Base-by-base conservation (phyloP, 1,284 basidiomycete genomes). In the Veloporphyrellus conicus region DNA sequence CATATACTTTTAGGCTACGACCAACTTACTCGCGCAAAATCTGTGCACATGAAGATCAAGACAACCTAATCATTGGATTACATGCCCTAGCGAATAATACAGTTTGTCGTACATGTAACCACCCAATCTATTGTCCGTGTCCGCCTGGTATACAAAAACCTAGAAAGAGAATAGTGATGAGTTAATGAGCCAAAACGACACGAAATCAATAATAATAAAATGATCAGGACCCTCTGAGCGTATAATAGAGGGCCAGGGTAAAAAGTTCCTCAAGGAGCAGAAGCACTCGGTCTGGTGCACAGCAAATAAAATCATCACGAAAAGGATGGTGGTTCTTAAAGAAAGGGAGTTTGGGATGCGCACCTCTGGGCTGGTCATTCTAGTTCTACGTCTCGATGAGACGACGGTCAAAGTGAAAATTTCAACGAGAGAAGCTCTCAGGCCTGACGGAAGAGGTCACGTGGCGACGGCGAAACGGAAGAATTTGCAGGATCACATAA, bases 31-130 rank as follows among this genome's bases (percentile, higher is more conserved):
- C 71, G 82, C 51, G 78, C 82, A 11, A 89, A 90, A 68, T 81
- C 76, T 1, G 77, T 90, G n/a, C 80, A 88, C 60, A 84, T 87
- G 81, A 88, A 87, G 69, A 75, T 84, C 48, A 76, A 76, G 56
- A 82, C 75, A 14, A 42, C 41, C 4, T 64, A 35, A 58, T 18
- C 27, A 41, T 25, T 51, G 20, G 18, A 11, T 43, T 12, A 3
- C 31, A n/a, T 15, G 18, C 20, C 4, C 10, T 7, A 12, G 27
- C 6, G 4, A 23, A 23, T 32, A 22, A n/a, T 33, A 43, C 41
- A 43, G 3, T 20, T 37, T 2, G 29, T 20, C 5, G 35, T 44
- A 47, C 40, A 9, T 35, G 46, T 29, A 32, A 33, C 11, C 18
- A 15, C 15, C 15, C 15, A 23, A 33, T 22, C 29, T 29, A 23